A percentile compares a stretch with the other conserved stretches of the same genome.
Conservation (phyloP, 2,329 filamentous ascomycete genomes). For the Scolecobasidium constrictum region DNA sequence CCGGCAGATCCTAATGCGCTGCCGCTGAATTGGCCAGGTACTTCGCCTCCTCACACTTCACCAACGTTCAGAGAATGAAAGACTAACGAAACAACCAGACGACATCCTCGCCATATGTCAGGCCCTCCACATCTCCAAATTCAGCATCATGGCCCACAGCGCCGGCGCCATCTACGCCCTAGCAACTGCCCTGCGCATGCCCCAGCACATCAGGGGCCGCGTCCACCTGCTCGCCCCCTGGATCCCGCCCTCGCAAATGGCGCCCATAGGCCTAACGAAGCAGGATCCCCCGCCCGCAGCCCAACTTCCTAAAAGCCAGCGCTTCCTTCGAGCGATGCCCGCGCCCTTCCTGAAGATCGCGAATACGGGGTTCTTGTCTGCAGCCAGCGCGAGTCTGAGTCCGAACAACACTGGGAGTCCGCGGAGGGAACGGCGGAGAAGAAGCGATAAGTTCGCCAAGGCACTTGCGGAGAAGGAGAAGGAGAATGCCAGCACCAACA, state of each 20-base stretch:
- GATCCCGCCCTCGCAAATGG: conserved; percentile 69
- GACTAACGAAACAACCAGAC: no score
- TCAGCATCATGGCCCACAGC: conserved; percentile 91
- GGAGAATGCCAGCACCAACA: conserved; percentile 8
- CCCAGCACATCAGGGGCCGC: conserved; percentile 85
- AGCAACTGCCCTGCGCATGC: conserved; percentile 88
- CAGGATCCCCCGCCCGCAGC: conserved; percentile 69
- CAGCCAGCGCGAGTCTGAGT: conserved; percentile 76
- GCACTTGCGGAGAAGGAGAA: conserved; percentile 12
- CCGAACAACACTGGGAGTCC: conserved; percentile 32
- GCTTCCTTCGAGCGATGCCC: conserved; percentile 79
- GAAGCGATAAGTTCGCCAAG: conserved; percentile 9
- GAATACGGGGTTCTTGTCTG: conserved; percentile 90
- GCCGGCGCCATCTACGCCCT: conserved; percentile 97
- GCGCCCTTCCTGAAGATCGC: conserved; percentile 87
- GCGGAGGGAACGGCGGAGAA: conserved; percentile 9
- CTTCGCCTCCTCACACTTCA: conserved; percentile 20
- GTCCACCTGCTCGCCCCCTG: conserved; percentile 92
- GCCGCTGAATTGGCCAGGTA: conserved; percentile 88
- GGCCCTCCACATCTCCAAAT: conserved; percentile 82
- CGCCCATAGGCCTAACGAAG: conserved; percentile 42
- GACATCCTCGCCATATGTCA: conserved; percentile 94
- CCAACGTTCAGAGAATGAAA: no score
- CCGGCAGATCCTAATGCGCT: conserved; percentile 76
- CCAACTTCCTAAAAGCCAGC: conserved; percentile 81